These are phyloP conservation scores for Schizothecium vesticola DNA, from an alignment of 495 filamentous ascomycete genomes.

Conservation along the genomic window DNA sequence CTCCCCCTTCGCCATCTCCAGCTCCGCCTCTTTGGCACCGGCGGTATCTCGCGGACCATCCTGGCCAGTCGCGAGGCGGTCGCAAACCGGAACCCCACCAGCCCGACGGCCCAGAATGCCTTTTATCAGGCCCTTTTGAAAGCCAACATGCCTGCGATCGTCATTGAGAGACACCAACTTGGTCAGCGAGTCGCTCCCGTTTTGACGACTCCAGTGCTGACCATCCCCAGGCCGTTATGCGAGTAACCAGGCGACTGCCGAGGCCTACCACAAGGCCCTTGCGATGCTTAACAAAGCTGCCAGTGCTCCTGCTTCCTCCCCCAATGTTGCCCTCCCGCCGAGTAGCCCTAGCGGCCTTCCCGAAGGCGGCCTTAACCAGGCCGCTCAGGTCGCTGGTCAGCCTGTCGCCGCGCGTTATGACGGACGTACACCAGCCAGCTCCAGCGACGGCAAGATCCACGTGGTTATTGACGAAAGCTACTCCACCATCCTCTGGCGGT, in stretches of 20 bases:
- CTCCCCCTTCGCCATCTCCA: conserved; percentile 13
- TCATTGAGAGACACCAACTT: conserved; percentile 82
- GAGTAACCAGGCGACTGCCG: conserved; percentile 63
- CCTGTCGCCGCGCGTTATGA: conserved; percentile 64
- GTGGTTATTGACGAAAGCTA: conserved; percentile 94
- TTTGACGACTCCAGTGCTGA: background rate
- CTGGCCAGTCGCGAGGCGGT: conserved; percentile 64
- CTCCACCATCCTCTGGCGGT: conserved; percentile 73
- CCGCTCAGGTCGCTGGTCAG: conserved; percentile 80
- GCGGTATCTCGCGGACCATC: conserved; percentile 41
- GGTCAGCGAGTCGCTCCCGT: conserved; percentile 32
- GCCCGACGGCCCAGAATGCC: conserved; percentile 77
- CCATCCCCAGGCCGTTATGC: conserved; percentile 56
- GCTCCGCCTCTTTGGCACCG: conserved; percentile 35
- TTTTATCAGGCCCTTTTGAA: conserved; percentile 90
- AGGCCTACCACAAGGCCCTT: conserved; percentile 69
- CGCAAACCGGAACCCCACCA: conserved; percentile 86
- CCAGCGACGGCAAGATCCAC: conserved; percentile 65
- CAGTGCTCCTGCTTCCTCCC: background rate
- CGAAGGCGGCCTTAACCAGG: conserved; percentile 63
- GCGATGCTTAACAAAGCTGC: conserved; percentile 50
- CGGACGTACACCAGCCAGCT: background rate
- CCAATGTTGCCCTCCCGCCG: conserved; percentile 22
- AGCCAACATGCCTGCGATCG: conserved; percentile 86
- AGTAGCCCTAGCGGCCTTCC: conserved; percentile 38